Evolutionary conservation across 495 filamentous ascomycete genomes (phyloP), one percentile per base, ranked within the genome.

Genomic region (Pyrenula massariospora): DNA sequence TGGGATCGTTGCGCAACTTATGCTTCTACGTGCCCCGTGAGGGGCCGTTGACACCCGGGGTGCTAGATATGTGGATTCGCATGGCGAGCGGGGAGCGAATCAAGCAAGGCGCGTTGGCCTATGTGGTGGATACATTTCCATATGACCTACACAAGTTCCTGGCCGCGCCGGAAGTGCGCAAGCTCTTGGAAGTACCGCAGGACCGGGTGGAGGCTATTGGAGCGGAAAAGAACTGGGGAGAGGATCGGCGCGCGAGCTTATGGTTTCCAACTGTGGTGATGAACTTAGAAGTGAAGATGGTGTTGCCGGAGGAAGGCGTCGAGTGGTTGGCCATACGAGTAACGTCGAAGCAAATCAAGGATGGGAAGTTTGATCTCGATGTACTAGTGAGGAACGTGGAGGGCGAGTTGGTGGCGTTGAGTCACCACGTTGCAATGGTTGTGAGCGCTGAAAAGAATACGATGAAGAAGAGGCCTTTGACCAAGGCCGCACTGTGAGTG

Each of bases 351-450:
- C 60, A 61, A 62, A 73, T 74, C 48, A 66, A 67, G 60, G 73
- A 75, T 53, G 73, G 74, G 10, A 57, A 72, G 50, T 71, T 72
- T 56, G 82, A 84, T 61, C 25, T 84, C 15, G 78, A 81, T 52
- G 67, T 84, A 8, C 54, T 79, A 49, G 63, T 85, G 3, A 48
- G 73, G 25, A 77, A 82, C 63, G 68, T 68, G n/a, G 50, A 58
- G 0, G 70, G 70, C 1, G 70, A 77, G 22, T 50, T 84, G 25
- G 69, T 85, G 3, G 79, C 76, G 5, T 48, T 84, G 12, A 77
- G 72, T 59, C 63, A 75, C 53, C 81, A 85, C 58, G 71, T 82
- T n/a, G 69, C 70, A 5, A 58, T 83, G 60, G 69, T 81, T 25
- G 42, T 83, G 24, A 56, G 65, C 19, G 60, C 62, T 10, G 68